Conservation (phyloP, 495 filamentous ascomycete genomes). For the Annulohypoxylon nitens region DNA sequence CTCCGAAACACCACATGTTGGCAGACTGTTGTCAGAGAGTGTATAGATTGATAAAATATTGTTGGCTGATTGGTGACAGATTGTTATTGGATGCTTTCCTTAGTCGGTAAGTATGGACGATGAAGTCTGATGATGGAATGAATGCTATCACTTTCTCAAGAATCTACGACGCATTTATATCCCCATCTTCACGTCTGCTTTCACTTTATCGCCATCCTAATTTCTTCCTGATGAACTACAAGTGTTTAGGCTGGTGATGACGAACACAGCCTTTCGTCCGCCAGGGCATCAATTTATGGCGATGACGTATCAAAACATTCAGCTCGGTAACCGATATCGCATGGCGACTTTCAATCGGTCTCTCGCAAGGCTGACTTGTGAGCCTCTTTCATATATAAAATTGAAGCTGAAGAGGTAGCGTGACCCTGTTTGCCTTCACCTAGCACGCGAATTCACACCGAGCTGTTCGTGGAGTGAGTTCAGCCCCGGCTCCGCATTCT, state of each 20-base stretch:
- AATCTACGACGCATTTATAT: conserved; percentile 6
- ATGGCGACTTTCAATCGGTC: background rate
- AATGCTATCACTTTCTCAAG: background rate
- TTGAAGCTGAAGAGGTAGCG: conserved; percentile 7
- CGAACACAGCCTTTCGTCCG: conserved; percentile 7
- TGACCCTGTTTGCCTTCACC: background rate
- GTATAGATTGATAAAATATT: too few species aligned
- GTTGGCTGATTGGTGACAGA: background rate
- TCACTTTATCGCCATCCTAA: background rate
- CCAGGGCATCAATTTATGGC: background rate
- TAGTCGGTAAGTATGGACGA: background rate
- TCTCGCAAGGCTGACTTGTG: conserved; percentile 3
- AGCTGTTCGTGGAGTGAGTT: background rate
- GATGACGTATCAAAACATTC: conserved; percentile 4
- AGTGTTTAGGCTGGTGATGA: background rate
- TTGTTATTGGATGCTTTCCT: background rate
- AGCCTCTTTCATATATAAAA: background rate
- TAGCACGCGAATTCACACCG: conserved; percentile 6
- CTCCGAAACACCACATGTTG: conserved; percentile 11
- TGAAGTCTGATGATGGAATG: background rate
- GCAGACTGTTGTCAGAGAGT: background rate
- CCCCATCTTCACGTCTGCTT: background rate
- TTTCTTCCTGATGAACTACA: background rate
- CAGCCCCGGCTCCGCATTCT: background rate
- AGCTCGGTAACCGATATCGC: conserved; percentile 12